Conservation (phyloP, 2,329 filamentous ascomycete genomes). For the Colletotrichum cuscutae region DNA sequence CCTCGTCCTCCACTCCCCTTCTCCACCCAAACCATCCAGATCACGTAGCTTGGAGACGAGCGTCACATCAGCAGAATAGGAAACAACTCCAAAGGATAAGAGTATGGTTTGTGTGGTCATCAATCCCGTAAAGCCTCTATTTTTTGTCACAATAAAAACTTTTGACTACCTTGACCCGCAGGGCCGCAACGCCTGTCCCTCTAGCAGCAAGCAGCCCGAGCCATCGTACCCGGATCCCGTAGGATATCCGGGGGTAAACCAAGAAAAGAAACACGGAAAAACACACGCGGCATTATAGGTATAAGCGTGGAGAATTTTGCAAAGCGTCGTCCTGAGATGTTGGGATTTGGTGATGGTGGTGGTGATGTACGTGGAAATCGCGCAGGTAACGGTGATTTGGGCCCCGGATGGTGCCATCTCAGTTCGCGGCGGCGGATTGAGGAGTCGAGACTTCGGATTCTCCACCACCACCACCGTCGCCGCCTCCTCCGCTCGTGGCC, state of each 20-base stretch:
- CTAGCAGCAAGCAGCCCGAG: conserved; percentile 11
- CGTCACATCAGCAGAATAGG: neutral
- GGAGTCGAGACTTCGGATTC: conserved; percentile 33
- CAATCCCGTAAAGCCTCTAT: conserved; percentile 1
- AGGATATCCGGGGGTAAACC: neutral
- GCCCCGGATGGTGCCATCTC: neutral
- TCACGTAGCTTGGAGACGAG: neutral
- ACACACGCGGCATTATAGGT: conserved; percentile 33
- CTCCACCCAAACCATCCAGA: neutral
- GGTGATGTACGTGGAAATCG: conserved; percentile 6
- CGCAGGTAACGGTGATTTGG: conserved; percentile 6
- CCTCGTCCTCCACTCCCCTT: neutral
- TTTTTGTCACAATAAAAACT: conserved; percentile 1
- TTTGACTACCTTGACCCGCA: neutral
- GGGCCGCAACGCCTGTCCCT: conserved; percentile 25
- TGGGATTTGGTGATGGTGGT: neutral
- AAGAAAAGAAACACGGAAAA: neutral
- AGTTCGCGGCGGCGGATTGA: conserved; percentile 24
- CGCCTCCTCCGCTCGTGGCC: neutral
- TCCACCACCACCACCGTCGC: neutral
- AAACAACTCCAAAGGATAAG: neutral
- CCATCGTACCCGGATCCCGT: conserved; percentile 12
- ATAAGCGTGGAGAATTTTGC: conserved; percentile 21
- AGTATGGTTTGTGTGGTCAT: neutral
- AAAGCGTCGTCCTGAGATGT: neutral